phyloP scores from a whole-genome alignment of 768 basidiomycete genomes.

The Leccinellum rugosiceps region DNA sequence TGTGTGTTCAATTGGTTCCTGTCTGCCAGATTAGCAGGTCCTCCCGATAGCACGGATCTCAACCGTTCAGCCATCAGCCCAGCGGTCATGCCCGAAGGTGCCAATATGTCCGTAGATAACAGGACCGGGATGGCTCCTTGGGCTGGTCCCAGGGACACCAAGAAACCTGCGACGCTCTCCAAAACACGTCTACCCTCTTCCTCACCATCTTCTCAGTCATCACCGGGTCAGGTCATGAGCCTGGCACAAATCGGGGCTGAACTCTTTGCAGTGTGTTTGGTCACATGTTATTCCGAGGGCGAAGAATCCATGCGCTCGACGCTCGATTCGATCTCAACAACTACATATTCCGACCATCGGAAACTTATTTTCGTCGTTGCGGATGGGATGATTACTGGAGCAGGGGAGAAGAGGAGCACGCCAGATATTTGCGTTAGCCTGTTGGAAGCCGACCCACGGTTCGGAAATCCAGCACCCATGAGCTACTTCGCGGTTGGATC shows the following conservation, averaged over 20 bases:
- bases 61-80: conserved; percentile 87
- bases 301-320: conserved; percentile 90
- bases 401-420: conserved; percentile 92
- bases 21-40: conserved; percentile 74
- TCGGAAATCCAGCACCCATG: conserved; percentile 96
- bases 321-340: conserved; percentile 87
- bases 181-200: conserved; percentile 41
- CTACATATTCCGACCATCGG: conserved; percentile 86
- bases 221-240: conserved; percentile 55
- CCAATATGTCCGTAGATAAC: conserved; percentile 92
- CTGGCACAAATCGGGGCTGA: conserved; percentile 92
- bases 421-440: conserved; percentile 94
- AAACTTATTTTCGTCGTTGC: conserved; percentile 94
- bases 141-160: conserved; percentile 59
- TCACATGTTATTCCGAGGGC: conserved; percentile 98
- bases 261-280: conserved; percentile 90
- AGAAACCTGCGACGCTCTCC: conserved; percentile 45
- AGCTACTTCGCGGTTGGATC: conserved; percentile 87
- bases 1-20: conserved; percentile 97
- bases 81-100: conserved; percentile 94
- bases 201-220: conserved; percentile 40
- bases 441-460: conserved; percentile 90
- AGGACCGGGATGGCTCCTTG: conserved; percentile 91
- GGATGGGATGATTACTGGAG: conserved; percentile 98
- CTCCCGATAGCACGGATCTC: conserved; percentile 68